Evolutionary conservation across 1,139 yeast genomes (phyloP), one percentile per base, ranked within the genome.

Genomic region (Diutina rugosa): DNA sequence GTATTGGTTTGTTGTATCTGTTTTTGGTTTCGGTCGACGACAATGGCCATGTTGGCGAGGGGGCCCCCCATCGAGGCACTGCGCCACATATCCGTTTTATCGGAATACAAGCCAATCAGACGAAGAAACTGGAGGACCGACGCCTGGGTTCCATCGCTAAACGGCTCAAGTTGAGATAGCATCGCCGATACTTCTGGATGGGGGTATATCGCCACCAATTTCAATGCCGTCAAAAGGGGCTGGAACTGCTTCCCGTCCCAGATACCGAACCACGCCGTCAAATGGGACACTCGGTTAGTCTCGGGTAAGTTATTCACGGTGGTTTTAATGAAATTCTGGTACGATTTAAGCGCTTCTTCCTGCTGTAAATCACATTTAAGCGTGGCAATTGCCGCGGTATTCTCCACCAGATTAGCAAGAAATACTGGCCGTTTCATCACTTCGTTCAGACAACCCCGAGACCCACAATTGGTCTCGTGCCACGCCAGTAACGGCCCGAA

Each of bases 131-230:
- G 28, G 3, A 30, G 28, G 2, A 28, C 4, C 1, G 16, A 5
- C 2, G 51, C 7, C n/a, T 14, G 16, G 7, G 32, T 14, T 9
- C 9, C 16, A 21, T 14, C 12, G 3, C 6, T 4, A 14, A 69
- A 62, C 2, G 63, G 61, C 5, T 60, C 59, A 9, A 72, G 58
- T 21, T 60, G 58, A 1, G 57, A 21, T 14, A 71, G 57, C 3
- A 55, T 51, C 0, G 55, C 46, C 29, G 64, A 52, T 2, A 74
- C 56, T 4, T 56, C 46, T 1, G 67, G 63, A 59, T 74, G 77
- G 1, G 80, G 80, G 59, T 72, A 73, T 2, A 72, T 59, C 0
- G 71, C 56, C 10, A 63, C 66, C 54, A 66, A 69, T 58, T 73
- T 74, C 59, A 76, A 57, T 7, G 66, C 69, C 7, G 68, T 70